These are phyloP conservation scores for Lavandula angustifolia DNA, from an alignment of 257 asterid species.

Conservation along the genomic window DNA sequence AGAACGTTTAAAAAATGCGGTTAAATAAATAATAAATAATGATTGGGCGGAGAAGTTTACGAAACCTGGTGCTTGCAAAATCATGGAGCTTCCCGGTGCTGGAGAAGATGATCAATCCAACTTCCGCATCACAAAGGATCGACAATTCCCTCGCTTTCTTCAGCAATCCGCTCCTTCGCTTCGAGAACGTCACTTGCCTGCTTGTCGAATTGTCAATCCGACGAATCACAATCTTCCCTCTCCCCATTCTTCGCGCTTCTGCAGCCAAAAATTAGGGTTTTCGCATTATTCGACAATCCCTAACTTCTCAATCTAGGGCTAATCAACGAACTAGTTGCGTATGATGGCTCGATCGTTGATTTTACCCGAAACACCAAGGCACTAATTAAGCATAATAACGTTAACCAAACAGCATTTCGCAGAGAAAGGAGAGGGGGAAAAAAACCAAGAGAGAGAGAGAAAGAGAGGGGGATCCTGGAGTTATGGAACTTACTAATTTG, in stretches of 20 bases:
- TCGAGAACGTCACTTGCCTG: slow-evolving; percentile 54
- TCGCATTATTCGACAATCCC: background rate
- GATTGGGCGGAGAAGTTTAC: background rate
- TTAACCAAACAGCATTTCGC: background rate
- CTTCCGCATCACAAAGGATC: slow-evolving; percentile 55
- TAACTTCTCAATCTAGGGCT: background rate
- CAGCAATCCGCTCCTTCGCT: slow-evolving; percentile 51
- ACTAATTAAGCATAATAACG: background rate
- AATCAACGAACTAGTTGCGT: background rate
- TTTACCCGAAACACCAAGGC: slow-evolving; percentile 14
- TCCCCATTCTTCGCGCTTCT: slow-evolving; percentile 35
- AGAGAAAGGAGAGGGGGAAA: slow-evolving; percentile 3
- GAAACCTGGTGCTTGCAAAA: slow-evolving; percentile 48
- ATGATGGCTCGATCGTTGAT: background rate
- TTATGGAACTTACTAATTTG: slow-evolving; percentile 45
- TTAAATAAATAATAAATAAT: too few species aligned
- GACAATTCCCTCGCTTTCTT: slow-evolving; percentile 55
- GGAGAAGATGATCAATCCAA: slow-evolving; percentile 55
- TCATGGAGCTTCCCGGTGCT: slow-evolving; percentile 53
- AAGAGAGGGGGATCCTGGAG: background rate
- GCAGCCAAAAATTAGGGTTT: slow-evolving; percentile 26
- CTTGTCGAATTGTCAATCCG: slow-evolving; percentile 54
- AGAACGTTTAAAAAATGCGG: too few species aligned
- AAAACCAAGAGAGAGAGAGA: background rate
- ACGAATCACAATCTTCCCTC: slow-evolving; percentile 53